Percentiles rank a stretch among this genome's conserved stretches.
Conservation (phyloP, 2,329 filamentous ascomycete species). For the Exserohilum turcica region DNA sequence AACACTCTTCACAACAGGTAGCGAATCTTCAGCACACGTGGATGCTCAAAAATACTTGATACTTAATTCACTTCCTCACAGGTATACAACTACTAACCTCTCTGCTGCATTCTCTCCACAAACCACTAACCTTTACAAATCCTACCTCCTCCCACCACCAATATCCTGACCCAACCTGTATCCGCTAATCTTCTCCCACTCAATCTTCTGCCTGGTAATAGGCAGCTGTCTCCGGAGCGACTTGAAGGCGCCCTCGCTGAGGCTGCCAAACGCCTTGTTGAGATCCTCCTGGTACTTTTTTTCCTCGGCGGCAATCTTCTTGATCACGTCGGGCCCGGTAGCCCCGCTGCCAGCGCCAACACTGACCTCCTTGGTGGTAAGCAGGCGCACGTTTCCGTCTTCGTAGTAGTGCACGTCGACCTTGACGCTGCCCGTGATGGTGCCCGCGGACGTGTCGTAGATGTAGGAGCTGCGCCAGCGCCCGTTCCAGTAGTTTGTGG, state of each 20-base stretch:
- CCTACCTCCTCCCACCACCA: constrained; percentile 50
- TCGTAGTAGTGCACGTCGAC: constrained; percentile 99
- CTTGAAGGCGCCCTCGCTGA: constrained; percentile 97
- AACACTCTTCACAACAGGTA: too few species aligned
- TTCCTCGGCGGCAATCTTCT: constrained; percentile 78
- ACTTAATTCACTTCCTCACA: not conserved
- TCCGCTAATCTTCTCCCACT: constrained; percentile 97
- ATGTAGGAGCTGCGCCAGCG: constrained; percentile 92
- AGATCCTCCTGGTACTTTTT: constrained; percentile 96
- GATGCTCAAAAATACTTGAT: not conserved
- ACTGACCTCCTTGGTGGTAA: constrained; percentile 80
- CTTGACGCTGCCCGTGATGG: constrained; percentile 79
- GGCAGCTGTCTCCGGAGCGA: constrained; percentile 87
- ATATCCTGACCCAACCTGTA: constrained; percentile 69
- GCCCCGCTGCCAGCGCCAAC: constrained; percentile 65
- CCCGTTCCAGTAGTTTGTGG: constrained; percentile 98
- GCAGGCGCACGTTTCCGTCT: constrained; percentile 92
- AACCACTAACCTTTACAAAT: not conserved
- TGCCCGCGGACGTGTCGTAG: constrained; percentile 69
- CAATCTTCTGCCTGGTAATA: constrained; percentile 96
- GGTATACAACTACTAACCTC: constrained; percentile 1
- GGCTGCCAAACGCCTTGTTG: constrained; percentile 82
- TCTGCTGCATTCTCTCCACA: not conserved
- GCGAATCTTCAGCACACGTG: too few species aligned
- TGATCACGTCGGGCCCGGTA: constrained; percentile 71